Evolutionary conservation across 805 yeast species (phyloP).

Genomic region (Wickerhamiella lipophila): DNA sequence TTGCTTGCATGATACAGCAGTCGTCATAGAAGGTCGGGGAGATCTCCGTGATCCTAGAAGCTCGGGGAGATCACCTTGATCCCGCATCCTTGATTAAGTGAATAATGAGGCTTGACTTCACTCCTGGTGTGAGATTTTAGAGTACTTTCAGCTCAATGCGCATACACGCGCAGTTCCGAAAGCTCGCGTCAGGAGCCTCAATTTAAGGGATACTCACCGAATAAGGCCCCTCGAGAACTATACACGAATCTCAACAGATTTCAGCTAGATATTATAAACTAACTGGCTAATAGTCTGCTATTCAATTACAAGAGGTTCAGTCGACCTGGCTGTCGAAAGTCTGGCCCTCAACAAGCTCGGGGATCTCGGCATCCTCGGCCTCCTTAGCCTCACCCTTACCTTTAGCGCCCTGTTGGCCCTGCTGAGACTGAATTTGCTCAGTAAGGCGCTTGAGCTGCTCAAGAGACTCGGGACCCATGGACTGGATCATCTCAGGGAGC

Average conservation of each 20-base stretch:
- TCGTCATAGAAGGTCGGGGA: neutral
- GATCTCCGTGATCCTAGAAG: neutral
- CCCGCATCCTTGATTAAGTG: no score
- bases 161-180: no score
- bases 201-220: no score
- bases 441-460: constrained; percentile 82
- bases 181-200: no score
- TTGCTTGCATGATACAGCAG: neutral
- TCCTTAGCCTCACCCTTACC: constrained; percentile 40
- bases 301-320: constrained; percentile 22
- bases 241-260: neutral
- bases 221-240: no score
- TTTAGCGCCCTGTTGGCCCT: constrained; percentile 32
- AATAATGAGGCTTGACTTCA: no score
- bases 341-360: constrained; percentile 76
- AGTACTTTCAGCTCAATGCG: no score
- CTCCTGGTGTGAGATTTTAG: no score
- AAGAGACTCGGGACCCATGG: constrained; percentile 91
- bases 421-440: constrained; percentile 61
- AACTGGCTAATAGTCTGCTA: neutral
- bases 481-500: constrained; percentile 88
- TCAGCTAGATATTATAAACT: neutral
- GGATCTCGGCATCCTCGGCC: constrained; percentile 42
- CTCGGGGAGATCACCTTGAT: no score
- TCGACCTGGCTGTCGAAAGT: constrained; percentile 59